Percentiles rank a stretch among this genome's conserved stretches.
These are phyloP conservation scores for Brettanomyces bruxellensis DNA, from an alignment of 805 yeast genomes.

Conservation along the genomic window DNA sequence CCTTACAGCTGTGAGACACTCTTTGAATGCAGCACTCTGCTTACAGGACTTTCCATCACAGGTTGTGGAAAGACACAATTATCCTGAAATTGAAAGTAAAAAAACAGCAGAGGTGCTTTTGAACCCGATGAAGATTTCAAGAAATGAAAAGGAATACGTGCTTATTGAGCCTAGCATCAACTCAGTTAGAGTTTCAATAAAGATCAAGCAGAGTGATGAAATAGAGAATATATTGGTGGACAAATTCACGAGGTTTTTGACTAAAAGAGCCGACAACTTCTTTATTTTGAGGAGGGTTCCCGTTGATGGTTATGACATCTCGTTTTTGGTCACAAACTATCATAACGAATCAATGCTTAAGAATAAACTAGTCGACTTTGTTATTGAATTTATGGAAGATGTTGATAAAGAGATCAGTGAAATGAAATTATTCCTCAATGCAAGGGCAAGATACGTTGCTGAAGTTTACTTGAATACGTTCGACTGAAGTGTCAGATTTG, in stretches of 20 bases:
- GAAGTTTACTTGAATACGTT: conserved; percentile 91
- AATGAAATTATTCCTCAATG: conserved; percentile 93
- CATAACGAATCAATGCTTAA: conserved; percentile 95
- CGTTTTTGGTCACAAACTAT: conserved; percentile 85
- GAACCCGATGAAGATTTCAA: conserved; percentile 81
- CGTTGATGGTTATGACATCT: conserved; percentile 83
- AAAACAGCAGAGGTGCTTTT: conserved; percentile 77
- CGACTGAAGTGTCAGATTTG: conserved; percentile 34
- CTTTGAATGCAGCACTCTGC: conserved; percentile 88
- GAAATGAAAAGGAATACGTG: conserved; percentile 90
- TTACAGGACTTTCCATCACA: conserved; percentile 92
- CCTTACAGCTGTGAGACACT: conserved; percentile 84
- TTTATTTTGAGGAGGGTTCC: conserved; percentile 88
- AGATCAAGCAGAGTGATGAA: conserved; percentile 96
- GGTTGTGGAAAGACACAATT: conserved; percentile 91
- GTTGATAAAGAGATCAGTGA: conserved; percentile 98
- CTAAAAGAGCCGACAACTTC: conserved; percentile 93
- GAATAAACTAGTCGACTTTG: conserved; percentile 90
- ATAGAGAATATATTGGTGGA: conserved; percentile 91
- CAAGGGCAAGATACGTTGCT: conserved; percentile 96
- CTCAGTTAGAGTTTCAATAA: conserved; percentile 82
- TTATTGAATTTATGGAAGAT: conserved; percentile 97
- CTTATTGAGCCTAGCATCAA: conserved; percentile 91
- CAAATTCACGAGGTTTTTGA: conserved; percentile 86
- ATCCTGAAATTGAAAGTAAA: conserved; percentile 88